Conservation (phyloP, 139 green algal genomes). For the Spirogloea muscicola region DNA sequence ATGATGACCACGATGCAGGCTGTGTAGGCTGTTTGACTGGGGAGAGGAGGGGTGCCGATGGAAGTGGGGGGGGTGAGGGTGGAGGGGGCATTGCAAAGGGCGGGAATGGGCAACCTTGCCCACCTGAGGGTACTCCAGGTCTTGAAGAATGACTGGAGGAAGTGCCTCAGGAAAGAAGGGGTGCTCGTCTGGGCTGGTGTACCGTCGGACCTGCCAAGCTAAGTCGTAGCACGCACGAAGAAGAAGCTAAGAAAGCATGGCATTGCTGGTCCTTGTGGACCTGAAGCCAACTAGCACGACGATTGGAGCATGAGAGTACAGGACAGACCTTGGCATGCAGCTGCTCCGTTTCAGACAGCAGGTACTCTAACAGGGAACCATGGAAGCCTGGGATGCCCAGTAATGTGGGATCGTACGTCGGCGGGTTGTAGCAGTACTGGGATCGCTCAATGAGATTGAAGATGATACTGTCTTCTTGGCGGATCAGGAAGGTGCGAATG, state of each 20-base stretch:
- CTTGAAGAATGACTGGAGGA: constrained; percentile 60
- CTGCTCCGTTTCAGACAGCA: constrained; percentile 86
- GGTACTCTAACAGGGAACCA: constrained; percentile 83
- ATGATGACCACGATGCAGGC: too few relatives aligned
- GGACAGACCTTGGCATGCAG: constrained; percentile 78
- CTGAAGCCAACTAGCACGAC: too few relatives aligned
- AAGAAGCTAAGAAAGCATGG: too few relatives aligned
- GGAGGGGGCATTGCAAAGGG: too few relatives aligned
- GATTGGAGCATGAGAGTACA: too few relatives aligned
- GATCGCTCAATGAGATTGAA: constrained; percentile 92
- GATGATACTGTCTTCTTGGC: constrained; percentile 97
- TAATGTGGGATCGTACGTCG: constrained; percentile 77
- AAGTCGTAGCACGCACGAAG: too few relatives aligned
- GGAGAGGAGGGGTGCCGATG: too few relatives aligned
- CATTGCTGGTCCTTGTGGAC: too few relatives aligned
- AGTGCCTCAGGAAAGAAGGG: constrained; percentile 79
- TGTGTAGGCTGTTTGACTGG: too few relatives aligned
- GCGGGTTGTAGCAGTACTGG: constrained; percentile 81
- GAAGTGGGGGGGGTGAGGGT: too few relatives aligned
- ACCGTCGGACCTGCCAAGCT: constrained; percentile 73
- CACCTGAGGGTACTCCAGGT: constrained; percentile 62
- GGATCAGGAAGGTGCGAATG: constrained; percentile 76
- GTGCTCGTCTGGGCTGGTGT: constrained; percentile 91
- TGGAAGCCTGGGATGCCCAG: constrained; percentile 60
- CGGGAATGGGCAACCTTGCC: not conserved